Evolutionary conservation across 2,329 filamentous ascomycete species (phyloP), one percentile per base, ranked within the genome.

Genomic region (Hymenoscyphus fructigenus): DNA sequence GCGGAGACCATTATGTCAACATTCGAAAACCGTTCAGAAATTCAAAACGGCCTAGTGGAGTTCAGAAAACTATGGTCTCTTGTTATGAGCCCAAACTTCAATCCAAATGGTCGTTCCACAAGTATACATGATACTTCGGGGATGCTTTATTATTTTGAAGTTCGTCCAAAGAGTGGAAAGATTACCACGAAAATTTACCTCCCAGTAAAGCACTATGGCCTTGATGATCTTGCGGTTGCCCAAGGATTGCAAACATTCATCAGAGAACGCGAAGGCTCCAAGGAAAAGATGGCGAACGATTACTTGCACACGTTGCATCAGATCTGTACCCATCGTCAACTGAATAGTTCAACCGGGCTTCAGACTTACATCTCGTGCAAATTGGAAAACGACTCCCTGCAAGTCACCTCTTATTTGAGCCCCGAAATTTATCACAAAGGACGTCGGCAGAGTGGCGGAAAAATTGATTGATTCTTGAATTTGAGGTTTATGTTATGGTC

Each of bases 151-250:
- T 53, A 53, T 26, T 53, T 53, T 26, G 47, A 53, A 20, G 47
- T 26, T 10, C 47, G 47, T 17, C 47, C 47, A 14, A 17, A 12
- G 17, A 53, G n/a, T 17, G 9, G n/a, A 9, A 53, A 20, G 12
- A 53, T 53, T 14, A 53, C 47, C 47, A 53, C 47, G n/a, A 53
- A 53, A 20, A 17, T 53, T 14, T 53, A 53, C 47, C 47, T 53
- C 9, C 47, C 47, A 10, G 47, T 53, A 20, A 17, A 20, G 3
- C 47, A 53, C n/a, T 53, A 53, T 15, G 47, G 47, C 10, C 17
- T 9, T 2, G 12, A 53, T 20, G 47, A 53, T 26, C 47, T 53
- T 53, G 9, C 47, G 3, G 23, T 53, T 17, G 47, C 23, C 14
- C 9, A 20, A 2, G 47, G 47, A n/a, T 26, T 53, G 47, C 47